These are phyloP conservation scores for Calonectria multiphialidica DNA, from an alignment of 2,329 filamentous ascomycete genomes.

Conservation along the genomic window DNA sequence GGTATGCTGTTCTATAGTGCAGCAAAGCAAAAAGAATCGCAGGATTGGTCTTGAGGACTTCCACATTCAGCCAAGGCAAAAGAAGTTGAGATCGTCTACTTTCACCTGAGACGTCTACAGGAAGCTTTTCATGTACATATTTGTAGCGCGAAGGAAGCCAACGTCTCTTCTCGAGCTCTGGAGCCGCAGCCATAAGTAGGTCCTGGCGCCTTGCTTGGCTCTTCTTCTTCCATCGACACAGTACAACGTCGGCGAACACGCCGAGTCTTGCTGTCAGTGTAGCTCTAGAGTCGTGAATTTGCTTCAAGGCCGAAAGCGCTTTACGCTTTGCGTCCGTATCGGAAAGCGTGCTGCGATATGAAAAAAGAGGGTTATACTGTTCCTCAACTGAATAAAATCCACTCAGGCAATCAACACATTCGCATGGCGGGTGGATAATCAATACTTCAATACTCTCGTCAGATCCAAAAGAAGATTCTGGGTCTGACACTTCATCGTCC, in stretches of 20 bases:
- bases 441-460: too few species aligned
- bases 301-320: not conserved
- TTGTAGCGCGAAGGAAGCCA: not conserved
- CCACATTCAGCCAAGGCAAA: not conserved
- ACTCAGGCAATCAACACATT: not conserved
- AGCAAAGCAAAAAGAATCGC: not conserved
- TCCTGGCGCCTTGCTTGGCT: conserved; percentile 4
- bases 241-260: not conserved
- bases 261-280: not conserved
- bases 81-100: not conserved
- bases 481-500: too few species aligned
- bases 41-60: not conserved
- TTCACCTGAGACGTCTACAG: not conserved
- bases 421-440: not conserved
- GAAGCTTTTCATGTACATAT: not conserved
- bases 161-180: not conserved
- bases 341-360: not conserved
- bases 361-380: not conserved
- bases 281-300: not conserved
- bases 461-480: too few species aligned
- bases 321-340: not conserved
- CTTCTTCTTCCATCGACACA: not conserved
- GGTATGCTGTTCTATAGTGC: not conserved
- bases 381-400: not conserved
- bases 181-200: not conserved